Percentiles rank a stretch among this genome's conserved stretches.
phyloP scores from a whole-genome alignment of 305 asterid genomes.

The Petunia hybrid region DNA sequence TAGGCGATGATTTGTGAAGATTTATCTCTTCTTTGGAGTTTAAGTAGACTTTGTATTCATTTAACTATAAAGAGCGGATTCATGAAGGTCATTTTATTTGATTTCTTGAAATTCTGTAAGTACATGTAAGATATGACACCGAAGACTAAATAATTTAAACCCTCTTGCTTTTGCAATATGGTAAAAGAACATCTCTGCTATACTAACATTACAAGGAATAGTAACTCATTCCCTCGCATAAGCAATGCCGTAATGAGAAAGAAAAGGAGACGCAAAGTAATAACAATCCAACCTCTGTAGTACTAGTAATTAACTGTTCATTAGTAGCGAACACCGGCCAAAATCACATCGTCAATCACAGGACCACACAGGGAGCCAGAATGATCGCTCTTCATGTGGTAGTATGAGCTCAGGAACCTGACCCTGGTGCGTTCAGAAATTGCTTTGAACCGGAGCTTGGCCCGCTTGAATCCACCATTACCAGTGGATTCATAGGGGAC shows the following conservation, averaged over 20 bases:
- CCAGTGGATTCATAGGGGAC: conserved; percentile 70
- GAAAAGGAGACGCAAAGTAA: not conserved
- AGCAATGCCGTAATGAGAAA: conserved; percentile 16
- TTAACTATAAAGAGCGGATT: not conserved
- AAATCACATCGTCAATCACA: conserved; percentile 72
- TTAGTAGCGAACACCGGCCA: conserved; percentile 55
- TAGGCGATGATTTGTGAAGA: conserved; percentile 3
- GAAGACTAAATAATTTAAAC: conserved; percentile 22
- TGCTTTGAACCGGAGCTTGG: conserved; percentile 62
- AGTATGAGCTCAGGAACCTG: conserved; percentile 72
- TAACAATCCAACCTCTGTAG: not conserved
- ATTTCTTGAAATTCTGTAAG: conserved; percentile 15
- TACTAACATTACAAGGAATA: conserved; percentile 1
- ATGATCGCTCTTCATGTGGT: conserved; percentile 75
- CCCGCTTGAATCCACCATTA: conserved; percentile 62
- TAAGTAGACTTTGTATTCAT: conserved; percentile 19
- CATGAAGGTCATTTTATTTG: conserved; percentile 9
- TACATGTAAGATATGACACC: conserved; percentile 14
- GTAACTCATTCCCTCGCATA: conserved; percentile 27
- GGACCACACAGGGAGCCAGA: conserved; percentile 92
- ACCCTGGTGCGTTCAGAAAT: conserved; percentile 53
- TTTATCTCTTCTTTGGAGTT: not conserved
- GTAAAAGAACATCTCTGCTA: not conserved
- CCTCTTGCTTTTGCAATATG: conserved; percentile 25
- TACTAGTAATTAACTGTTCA: conserved; percentile 15